Evolutionary conservation across 495 filamentous ascomycete species (phyloP), one percentile per base, ranked within the genome.

Genomic region (Penicillium turbatum): DNA sequence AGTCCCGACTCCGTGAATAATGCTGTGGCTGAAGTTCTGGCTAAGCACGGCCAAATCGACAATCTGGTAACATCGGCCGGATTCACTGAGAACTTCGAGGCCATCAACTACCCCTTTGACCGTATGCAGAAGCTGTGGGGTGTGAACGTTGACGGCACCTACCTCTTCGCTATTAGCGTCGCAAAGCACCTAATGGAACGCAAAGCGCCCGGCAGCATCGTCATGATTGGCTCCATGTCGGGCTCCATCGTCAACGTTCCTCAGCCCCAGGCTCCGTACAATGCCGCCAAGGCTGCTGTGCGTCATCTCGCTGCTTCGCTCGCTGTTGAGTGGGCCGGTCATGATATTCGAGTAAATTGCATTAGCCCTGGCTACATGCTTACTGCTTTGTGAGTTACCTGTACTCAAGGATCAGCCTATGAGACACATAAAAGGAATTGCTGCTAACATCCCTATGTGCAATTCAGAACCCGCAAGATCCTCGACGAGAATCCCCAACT

Each of bases 171-270:
- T 2, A 86, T 82, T 11, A 86, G 81, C 17, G 85, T 96, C 15
- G 92, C 92, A 13, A 86, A 87, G 66, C 92, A 97, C 60, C 70
- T 98, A 54, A 92, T 96, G 84, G 84, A 83, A 60, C 82, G 89
- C 56, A 82, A 89, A 57, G 75, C 78, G 13, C 76, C 81, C 4
- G 92, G 93, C 5, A 92, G 86, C 72, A 89, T 97, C 69, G 87
- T 97, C 54, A 89, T 96, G 75, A 96, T 97, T 59, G 91, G 90
- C 13, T 90, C 86, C 79, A 97, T 98, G 93, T 90, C 85, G 30
- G 92, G 90, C 37, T 70, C 84, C 32, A 89, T 97, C 57, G 92
- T 97, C 64, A 97, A 97, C 55, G 84, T 97, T 6, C 92, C 92
- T 3, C 92, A 98, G 68, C 90, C 90, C 6, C 92, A 97, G 67